Percentiles rank a stretch among this genome's conserved stretches.
Evolutionary conservation across 2,329 filamentous ascomycete genomes (phyloP).

Genomic region (Aspergillus neoniger): DNA sequence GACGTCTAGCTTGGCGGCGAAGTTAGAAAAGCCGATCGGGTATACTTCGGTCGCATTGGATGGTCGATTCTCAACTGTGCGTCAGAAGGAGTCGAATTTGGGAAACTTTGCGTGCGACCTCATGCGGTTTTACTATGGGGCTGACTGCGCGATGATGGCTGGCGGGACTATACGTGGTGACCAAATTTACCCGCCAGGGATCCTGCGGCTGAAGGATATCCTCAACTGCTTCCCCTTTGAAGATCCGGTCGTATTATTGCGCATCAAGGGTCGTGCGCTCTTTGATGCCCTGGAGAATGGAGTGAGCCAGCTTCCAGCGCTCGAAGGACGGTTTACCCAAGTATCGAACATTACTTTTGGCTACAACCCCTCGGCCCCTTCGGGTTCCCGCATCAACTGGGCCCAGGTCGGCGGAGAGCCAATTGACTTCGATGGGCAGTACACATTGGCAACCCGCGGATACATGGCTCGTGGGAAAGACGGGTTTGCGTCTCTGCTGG

Average conservation of each 20-base stretch:
- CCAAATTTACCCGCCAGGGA: conserved; percentile 80
- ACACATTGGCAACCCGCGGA: conserved; percentile 75
- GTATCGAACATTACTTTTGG: conserved; percentile 79
- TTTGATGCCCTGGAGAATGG: conserved; percentile 82
- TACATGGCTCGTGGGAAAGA: conserved; percentile 92
- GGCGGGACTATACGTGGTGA: conserved; percentile 84
- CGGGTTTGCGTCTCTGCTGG: conserved; percentile 75
- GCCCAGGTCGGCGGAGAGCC: conserved; percentile 63
- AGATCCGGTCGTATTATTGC: conserved; percentile 79
- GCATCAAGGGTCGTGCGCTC: conserved; percentile 70
- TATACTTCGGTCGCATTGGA: conserved; percentile 82
- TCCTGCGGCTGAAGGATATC: conserved; percentile 77
- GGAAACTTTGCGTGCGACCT: conserved; percentile 91
- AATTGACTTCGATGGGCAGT: conserved; percentile 64
- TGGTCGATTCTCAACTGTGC: conserved; percentile 80
- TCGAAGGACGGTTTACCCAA: conserved; percentile 83
- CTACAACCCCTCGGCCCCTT: conserved; percentile 65
- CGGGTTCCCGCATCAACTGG: conserved; percentile 64
- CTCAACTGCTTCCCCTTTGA: conserved; percentile 91
- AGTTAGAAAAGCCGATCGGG: conserved; percentile 78
- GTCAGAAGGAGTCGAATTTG: conserved; percentile 75
- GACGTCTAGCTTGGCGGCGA: conserved; percentile 71
- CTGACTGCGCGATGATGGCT: conserved; percentile 83
- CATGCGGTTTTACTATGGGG: conserved; percentile 78
- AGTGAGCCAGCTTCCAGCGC: conserved; percentile 75